Evolutionary conservation across 2,329 filamentous ascomycete genomes (phyloP), one percentile per base, ranked within the genome.

Genomic region (Microcyclosporella mali): DNA sequence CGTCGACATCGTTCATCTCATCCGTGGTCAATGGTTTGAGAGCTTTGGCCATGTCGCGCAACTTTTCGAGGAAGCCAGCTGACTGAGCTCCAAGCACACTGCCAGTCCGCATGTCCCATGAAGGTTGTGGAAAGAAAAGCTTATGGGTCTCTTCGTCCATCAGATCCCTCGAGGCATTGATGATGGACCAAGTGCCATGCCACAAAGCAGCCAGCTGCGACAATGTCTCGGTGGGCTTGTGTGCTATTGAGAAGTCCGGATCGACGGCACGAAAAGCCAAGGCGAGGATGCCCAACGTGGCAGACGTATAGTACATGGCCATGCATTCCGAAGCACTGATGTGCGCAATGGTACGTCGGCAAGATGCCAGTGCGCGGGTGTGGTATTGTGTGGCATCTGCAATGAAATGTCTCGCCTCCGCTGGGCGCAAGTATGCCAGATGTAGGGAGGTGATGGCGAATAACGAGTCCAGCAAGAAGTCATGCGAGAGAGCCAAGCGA

Each of bases 401-500:
- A 10, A 51, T 35, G 9, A 37, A 38, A 15, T 32, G 29, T n/a
- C 29, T 37, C 11, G 46, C 44, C 30, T 53, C 50, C 1, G 34
- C 19, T 1, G 49, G 50, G 6, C 41, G 37, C 15, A 45, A 17
- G 19, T 45, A 46, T 4, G 53, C 53, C 19, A 56, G 31, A 35
- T 56, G 53, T 7, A 54, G 36, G 12, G 46, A 52, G 3, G 51
- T 53, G 35, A 55, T 44, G 9, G 51, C 46, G 34, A 55, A 54
- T 14, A 56, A 25, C n/a, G 43, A 47, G 31, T 56, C 51, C 9
- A 54, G 41, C 18, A 56, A 40, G 30, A 43, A 55, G 1, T 43
- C 44, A 27, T 56, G 41, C 33, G 41, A 37, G 15, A 54, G 44
- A 10, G 50, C 53, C 8, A 52, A 40, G 9, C 43, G 41, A 15